Conservation (phyloP, 768 basidiomycete species). For the Amanita inopinata region DNA sequence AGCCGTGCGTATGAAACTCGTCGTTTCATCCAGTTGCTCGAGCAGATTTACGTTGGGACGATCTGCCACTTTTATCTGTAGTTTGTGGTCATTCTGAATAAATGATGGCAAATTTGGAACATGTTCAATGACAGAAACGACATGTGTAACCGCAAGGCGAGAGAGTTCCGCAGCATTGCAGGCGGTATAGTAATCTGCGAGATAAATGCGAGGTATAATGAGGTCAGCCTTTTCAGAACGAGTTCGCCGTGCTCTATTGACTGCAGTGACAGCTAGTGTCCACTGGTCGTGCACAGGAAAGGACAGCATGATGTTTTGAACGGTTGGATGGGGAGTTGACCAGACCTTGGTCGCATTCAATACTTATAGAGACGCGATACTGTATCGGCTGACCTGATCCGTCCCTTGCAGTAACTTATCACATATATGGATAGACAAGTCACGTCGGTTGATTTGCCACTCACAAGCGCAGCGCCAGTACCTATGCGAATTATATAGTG, state of each 20-base stretch:
- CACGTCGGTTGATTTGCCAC: too few relatives aligned
- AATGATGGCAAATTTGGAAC: slow-evolving; percentile 34
- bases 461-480: too few relatives aligned
- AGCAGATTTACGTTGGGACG: slow-evolving; percentile 29
- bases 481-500: too few relatives aligned
- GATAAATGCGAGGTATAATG: slow-evolving; percentile 43
- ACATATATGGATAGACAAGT: too few relatives aligned
- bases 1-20: slow-evolving; percentile 42
- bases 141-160: slow-evolving; percentile 61
- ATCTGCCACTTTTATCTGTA: slow-evolving; percentile 46
- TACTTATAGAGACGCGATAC: too few relatives aligned
- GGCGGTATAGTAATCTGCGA: slow-evolving; percentile 56
- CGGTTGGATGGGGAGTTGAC: too few relatives aligned
- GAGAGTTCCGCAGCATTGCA: slow-evolving; percentile 34
- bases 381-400: too few relatives aligned
- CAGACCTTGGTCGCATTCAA: too few relatives aligned
- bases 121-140: slow-evolving; percentile 55
- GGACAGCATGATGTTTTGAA: slow-evolving; percentile 20
- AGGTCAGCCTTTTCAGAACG: slow-evolving; percentile 9
- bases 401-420: too few relatives aligned
- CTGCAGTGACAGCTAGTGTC: slow-evolving; percentile 13
- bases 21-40: slow-evolving; percentile 36
- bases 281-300: slow-evolving; percentile 25
- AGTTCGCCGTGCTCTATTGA: slow-evolving; percentile 8
- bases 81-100: slow-evolving; percentile 28